These are phyloP conservation scores for Peziza echinospora DNA, from an alignment of 495 filamentous ascomycete species.

Conservation along the genomic window DNA sequence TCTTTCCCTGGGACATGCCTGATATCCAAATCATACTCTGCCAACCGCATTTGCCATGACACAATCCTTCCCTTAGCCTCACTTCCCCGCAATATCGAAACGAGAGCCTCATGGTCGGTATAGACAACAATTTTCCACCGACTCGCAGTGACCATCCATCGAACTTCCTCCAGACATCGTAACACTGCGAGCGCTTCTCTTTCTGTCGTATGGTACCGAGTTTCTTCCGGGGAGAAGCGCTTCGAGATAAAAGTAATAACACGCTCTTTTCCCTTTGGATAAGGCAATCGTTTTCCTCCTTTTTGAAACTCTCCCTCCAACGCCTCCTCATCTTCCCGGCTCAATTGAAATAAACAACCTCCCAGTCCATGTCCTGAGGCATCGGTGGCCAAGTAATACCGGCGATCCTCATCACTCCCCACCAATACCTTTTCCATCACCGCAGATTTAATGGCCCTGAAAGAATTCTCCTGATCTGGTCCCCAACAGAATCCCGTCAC, in stretches of 20 bases:
- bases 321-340: background rate
- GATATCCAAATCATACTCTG: slow-evolving; percentile 2
- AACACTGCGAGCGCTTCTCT: background rate
- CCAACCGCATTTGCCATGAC: background rate
- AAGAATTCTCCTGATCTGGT: background rate
- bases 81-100: background rate
- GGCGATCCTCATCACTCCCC: background rate
- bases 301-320: no score
- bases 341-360: background rate
- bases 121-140: background rate
- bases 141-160: background rate
- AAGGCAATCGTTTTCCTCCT: background rate
- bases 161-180: background rate
- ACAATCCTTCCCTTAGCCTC: background rate
- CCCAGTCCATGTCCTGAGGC: background rate
- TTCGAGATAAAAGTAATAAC: slow-evolving; percentile 1
- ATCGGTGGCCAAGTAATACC: slow-evolving; percentile 1
- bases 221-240: background rate
- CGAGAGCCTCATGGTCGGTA: background rate
- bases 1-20: background rate
- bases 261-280: background rate
- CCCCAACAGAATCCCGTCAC: background rate
- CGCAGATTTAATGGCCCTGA: background rate
- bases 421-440: background rate
- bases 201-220: background rate